phyloP scores from a whole-genome alignment of 768 basidiomycete species.

The Holtermannia corniformis region DNA sequence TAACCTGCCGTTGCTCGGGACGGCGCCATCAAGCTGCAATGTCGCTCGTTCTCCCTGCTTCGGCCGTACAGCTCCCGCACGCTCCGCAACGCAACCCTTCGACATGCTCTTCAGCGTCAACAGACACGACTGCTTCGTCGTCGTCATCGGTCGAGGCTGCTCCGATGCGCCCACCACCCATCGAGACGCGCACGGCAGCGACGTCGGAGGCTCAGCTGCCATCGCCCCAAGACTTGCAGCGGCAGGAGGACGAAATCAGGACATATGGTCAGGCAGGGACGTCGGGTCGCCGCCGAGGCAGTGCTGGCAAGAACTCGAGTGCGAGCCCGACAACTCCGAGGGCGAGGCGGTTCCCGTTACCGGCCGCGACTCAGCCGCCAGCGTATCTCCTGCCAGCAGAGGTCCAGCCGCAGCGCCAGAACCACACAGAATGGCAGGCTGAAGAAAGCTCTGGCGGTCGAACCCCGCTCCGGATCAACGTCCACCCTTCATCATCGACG shows the following conservation, averaged over 20 bases:
- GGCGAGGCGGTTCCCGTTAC: constrained; percentile 1
- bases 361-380: constrained; percentile 2
- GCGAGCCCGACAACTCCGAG: constrained; percentile 11
- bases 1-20: too few species aligned
- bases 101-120: constrained; percentile 28
- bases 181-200: constrained; percentile 34
- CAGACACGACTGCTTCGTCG: constrained; percentile 23
- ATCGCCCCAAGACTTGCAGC: background rate
- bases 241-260: background rate
- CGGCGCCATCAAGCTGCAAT: too few species aligned
- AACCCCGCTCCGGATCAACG: background rate
- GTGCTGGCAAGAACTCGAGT: constrained; percentile 4
- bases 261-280: constrained; percentile 2
- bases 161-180: constrained; percentile 36
- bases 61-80: too few species aligned
- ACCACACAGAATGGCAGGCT: constrained; percentile 9
- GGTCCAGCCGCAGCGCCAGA: constrained; percentile 1
- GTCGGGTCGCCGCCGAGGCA: constrained; percentile 8
- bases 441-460: constrained; percentile 5
- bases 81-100: constrained; percentile 32
- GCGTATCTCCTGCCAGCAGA: background rate
- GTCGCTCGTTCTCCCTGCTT: too few species aligned
- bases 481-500: constrained; percentile 3
- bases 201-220: constrained; percentile 6
- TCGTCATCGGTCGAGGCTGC: constrained; percentile 37